phyloP scores from a whole-genome alignment of 2,329 filamentous ascomycete species.

The Colletotrichum chrysophilum region DNA sequence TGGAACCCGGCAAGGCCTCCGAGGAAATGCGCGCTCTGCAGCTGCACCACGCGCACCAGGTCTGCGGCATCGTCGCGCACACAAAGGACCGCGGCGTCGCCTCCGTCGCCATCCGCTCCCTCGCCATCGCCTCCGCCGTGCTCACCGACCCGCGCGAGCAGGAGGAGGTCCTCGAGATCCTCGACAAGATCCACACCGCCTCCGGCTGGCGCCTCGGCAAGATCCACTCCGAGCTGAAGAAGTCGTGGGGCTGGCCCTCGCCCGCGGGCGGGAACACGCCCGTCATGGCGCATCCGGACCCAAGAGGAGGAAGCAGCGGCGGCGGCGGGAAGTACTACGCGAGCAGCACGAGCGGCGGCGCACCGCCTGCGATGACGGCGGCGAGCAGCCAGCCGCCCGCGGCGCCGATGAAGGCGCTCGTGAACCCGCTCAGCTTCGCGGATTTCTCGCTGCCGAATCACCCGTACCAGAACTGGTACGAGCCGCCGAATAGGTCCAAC shows the following conservation, averaged over 20 bases:
- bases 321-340: not conserved
- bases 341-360: not conserved
- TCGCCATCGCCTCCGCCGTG: slow-evolving; percentile 78
- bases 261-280: not conserved
- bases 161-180: slow-evolving; percentile 78
- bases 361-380: slow-evolving; percentile 15
- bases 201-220: slow-evolving; percentile 81
- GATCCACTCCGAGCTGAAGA: slow-evolving; percentile 74
- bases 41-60: slow-evolving; percentile 78
- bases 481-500: slow-evolving; percentile 65
- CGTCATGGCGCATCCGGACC: not conserved
- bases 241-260: slow-evolving; percentile 74
- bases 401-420: slow-evolving; percentile 39
- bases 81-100: slow-evolving; percentile 81
- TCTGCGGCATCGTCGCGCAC: slow-evolving; percentile 89
- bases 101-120: slow-evolving; percentile 77
- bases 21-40: slow-evolving; percentile 74
- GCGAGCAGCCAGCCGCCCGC: slow-evolving; percentile 21
- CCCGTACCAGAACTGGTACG: slow-evolving; percentile 82
- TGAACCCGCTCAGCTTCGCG: slow-evolving; percentile 76
- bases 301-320: slow-evolving; percentile 12
- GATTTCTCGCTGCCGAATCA: slow-evolving; percentile 81
- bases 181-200: slow-evolving; percentile 76
- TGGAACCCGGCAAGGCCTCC: slow-evolving; percentile 61
- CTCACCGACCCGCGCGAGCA: slow-evolving; percentile 75